A percentile compares a stretch with the other conserved stretches of the same genome.
Conservation (phyloP, 495 filamentous ascomycete genomes). For the Penicillium cosmopolitanum region DNA sequence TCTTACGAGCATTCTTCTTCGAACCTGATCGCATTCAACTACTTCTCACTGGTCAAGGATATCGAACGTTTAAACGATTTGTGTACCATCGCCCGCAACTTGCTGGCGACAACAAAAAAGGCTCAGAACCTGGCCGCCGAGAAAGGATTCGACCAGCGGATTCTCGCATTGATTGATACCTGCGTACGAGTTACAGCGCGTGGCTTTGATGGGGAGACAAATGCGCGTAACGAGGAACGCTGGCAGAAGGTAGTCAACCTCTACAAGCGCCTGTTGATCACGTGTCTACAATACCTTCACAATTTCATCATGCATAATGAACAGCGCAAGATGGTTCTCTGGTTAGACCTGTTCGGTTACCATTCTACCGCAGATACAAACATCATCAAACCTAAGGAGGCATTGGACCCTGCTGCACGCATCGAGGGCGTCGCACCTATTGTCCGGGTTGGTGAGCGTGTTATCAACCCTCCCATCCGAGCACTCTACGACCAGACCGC, state of each 20-base stretch:
- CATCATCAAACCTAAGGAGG: constrained; percentile 51
- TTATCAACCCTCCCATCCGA: constrained; percentile 49
- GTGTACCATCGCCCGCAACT: constrained; percentile 81
- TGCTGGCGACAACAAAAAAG: constrained; percentile 78
- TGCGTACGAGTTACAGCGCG: constrained; percentile 87
- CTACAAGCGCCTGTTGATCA: constrained; percentile 87
- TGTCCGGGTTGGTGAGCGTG: constrained; percentile 49
- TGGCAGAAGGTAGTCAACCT: constrained; percentile 75
- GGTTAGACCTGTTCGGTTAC: constrained; percentile 82
- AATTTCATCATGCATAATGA: constrained; percentile 94
- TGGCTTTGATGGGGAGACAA: constrained; percentile 82
- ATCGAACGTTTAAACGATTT: constrained; percentile 83
- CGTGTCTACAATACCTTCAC: constrained; percentile 85
- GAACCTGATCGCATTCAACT: constrained; percentile 78
- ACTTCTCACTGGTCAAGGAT: constrained; percentile 74
- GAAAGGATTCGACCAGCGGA: constrained; percentile 75
- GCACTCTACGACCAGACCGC: constrained; percentile 53
- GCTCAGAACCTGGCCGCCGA: constrained; percentile 86
- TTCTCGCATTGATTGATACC: constrained; percentile 80
- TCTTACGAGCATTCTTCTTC: constrained; percentile 60
- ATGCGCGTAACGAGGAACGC: constrained; percentile 64
- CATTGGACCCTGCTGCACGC: constrained; percentile 41
- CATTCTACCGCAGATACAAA: constrained; percentile 57
- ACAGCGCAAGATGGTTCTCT: constrained; percentile 85
- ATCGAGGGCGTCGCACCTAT: constrained; percentile 49